phyloP scores from a whole-genome alignment of 257 asterid species.

The Thymus mandschuricus region DNA sequence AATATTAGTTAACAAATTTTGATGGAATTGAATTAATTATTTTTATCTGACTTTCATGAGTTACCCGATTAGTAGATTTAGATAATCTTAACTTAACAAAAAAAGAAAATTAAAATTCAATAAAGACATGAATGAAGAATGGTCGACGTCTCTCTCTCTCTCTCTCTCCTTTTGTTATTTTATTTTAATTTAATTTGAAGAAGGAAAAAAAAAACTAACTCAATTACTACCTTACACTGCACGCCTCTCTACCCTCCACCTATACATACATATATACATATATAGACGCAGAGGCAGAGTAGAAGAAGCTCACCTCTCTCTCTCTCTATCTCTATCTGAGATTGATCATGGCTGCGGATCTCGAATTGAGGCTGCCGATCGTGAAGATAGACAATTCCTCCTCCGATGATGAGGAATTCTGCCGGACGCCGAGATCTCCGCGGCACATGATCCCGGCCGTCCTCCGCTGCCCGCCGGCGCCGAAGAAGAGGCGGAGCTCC shows the following conservation, averaged over 20 bases:
- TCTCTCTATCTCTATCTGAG: too few relatives aligned
- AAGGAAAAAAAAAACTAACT: neutral
- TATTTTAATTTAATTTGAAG: too few relatives aligned
- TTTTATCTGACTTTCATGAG: neutral
- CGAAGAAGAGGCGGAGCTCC: conserved; percentile 49
- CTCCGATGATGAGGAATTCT: conserved; percentile 22
- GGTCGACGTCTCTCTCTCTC: too few relatives aligned
- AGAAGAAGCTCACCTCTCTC: too few relatives aligned
- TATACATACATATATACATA: conserved; percentile 18
- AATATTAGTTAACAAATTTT: neutral
- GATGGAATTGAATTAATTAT: neutral
- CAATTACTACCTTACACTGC: conserved; percentile 52
- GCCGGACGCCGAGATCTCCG: conserved; percentile 57
- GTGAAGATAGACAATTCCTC: conserved; percentile 19
- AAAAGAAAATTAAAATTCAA: too few relatives aligned
- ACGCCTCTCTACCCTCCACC: conserved; percentile 40
- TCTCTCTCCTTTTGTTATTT: too few relatives aligned
- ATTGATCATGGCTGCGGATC: conserved; percentile 52
- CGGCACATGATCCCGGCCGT: conserved; percentile 47
- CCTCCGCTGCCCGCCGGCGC: conserved; percentile 65
- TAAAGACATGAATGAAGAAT: too few relatives aligned
- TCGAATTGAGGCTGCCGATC: conserved; percentile 41
- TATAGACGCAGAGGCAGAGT: conserved; percentile 17
- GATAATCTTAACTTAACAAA: too few relatives aligned
- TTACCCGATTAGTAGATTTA: neutral